Conservation (phyloP, 192 early-diverging fungal species). For the Coemansia sp. region DNA sequence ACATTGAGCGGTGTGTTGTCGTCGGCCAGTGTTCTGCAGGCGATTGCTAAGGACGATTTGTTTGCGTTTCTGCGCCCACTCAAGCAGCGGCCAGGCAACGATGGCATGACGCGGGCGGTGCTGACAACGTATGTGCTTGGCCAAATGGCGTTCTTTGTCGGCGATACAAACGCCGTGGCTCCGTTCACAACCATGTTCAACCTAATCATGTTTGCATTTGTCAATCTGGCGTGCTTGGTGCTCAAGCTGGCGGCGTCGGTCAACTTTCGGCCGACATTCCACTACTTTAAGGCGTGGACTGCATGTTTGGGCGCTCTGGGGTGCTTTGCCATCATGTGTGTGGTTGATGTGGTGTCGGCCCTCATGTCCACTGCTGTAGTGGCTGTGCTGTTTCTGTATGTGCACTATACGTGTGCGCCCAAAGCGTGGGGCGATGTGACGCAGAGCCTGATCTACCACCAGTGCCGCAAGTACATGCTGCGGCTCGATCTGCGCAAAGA, state of each 20-base stretch:
- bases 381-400: conserved; percentile 58
- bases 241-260: conserved; percentile 63
- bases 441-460: conserved; percentile 68
- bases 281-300: conserved; percentile 64
- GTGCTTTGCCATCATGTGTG: conserved; percentile 56
- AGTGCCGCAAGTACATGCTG: conserved; percentile 68
- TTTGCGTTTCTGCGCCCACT: conserved; percentile 51
- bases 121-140: conserved; percentile 51
- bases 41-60: conserved; percentile 64
- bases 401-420: conserved; percentile 64
- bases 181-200: conserved; percentile 64
- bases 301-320: conserved; percentile 57
- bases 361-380: conserved; percentile 54
- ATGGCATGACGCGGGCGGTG: conserved; percentile 28
- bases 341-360: conserved; percentile 55
- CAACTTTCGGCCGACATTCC: conserved; percentile 69
- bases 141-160: conserved; percentile 57
- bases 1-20: conserved; percentile 59
- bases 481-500: conserved; percentile 62
- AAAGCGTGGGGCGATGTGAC: conserved; percentile 72
- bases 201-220: conserved; percentile 60
- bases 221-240: conserved; percentile 65
- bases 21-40: conserved; percentile 64
- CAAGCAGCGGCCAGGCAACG: conserved; percentile 22
- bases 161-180: conserved; percentile 64